A percentile compares a stretch with the other conserved stretches of the same genome.
Evolutionary conservation across 2,329 filamentous ascomycete species (phyloP).

Genomic region (Arthrobotrys pseudoclavata): DNA sequence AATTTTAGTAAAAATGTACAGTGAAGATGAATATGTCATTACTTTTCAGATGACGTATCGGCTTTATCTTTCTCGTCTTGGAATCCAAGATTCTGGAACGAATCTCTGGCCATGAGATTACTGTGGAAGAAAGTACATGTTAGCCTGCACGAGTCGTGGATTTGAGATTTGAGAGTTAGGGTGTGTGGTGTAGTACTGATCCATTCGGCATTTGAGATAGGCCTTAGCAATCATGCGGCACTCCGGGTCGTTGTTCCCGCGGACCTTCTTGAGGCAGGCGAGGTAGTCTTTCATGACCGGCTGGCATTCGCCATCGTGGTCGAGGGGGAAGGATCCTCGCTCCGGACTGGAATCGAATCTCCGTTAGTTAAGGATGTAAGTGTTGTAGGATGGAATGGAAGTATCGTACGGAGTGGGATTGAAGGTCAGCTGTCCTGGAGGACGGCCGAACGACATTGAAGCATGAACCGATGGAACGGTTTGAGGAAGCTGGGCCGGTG

Average conservation of each 20-base stretch:
- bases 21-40: slow-evolving; percentile 5
- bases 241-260: slow-evolving; percentile 86
- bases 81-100: slow-evolving; percentile 94
- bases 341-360: slow-evolving; percentile 76
- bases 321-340: slow-evolving; percentile 93
- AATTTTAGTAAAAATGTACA: background rate
- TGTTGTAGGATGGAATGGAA: background rate
- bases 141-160: background rate
- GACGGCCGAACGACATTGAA: slow-evolving; percentile 62
- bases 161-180: background rate
- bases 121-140: slow-evolving; percentile 67
- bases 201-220: slow-evolving; percentile 94
- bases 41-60: slow-evolving; percentile 1
- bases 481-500: background rate
- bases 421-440: slow-evolving; percentile 62
- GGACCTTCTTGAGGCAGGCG: slow-evolving; percentile 84
- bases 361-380: background rate
- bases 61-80: slow-evolving; percentile 66
- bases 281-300: slow-evolving; percentile 87
- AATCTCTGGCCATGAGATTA: slow-evolving; percentile 95
- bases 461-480: slow-evolving; percentile 30
- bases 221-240: slow-evolving; percentile 88
- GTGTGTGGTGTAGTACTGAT: slow-evolving; percentile 74
- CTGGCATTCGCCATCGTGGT: slow-evolving; percentile 96
- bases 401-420: slow-evolving; percentile 62